phyloP scores from a whole-genome alignment of 2,329 filamentous ascomycete species.

The Elsinoe perseae region DNA sequence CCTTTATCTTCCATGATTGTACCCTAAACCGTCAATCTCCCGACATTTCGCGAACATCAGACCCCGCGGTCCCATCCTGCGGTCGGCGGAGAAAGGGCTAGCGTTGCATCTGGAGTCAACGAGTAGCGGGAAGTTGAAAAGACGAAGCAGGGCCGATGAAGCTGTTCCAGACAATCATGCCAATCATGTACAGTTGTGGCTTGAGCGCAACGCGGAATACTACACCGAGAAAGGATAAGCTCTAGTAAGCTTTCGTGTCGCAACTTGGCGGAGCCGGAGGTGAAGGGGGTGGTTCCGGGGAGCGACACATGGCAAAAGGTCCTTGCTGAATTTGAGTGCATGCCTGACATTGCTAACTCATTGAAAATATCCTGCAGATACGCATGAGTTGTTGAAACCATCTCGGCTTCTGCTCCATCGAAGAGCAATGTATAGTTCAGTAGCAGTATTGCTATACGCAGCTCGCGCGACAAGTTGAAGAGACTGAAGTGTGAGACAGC shows the following conservation, averaged over 20 bases:
- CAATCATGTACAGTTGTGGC: not conserved
- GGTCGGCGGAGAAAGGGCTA: not conserved
- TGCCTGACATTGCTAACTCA: too few species aligned
- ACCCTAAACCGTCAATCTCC: not conserved
- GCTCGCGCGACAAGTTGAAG: too few species aligned
- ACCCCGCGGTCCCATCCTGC: not conserved
- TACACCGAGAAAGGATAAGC: not conserved
- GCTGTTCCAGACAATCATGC: not conserved
- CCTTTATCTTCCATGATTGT: not conserved
- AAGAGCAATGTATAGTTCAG: too few species aligned
- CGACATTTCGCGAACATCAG: conserved; percentile 1
- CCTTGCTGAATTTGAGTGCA: too few species aligned
- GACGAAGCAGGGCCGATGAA: not conserved
- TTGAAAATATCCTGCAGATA: too few species aligned
- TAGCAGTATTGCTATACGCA: too few species aligned
- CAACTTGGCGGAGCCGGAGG: not conserved
- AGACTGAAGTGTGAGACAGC: too few species aligned
- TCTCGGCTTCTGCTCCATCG: too few species aligned
- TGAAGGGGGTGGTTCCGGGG: not conserved
- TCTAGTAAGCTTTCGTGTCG: conserved; percentile 4
- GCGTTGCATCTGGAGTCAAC: conserved; percentile 1
- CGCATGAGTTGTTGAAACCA: too few species aligned
- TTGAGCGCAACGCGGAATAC: not conserved
- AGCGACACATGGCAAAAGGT: not conserved
- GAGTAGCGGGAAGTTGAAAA: not conserved